These are phyloP conservation scores for Ogataea philodendri DNA, from an alignment of 805 yeast species.

Conservation along the genomic window DNA sequence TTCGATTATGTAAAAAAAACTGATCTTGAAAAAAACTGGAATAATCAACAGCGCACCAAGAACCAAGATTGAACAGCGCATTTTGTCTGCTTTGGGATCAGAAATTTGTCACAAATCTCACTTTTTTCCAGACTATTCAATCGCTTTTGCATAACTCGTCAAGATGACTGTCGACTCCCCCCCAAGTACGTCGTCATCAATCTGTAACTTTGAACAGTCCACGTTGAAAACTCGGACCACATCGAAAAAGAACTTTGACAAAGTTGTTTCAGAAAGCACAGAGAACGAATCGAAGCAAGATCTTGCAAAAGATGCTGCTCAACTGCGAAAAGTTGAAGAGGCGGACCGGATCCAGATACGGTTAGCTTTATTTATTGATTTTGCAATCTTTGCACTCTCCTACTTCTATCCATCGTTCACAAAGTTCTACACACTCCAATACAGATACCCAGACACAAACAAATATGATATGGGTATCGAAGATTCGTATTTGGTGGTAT, in stretches of 20 bases:
- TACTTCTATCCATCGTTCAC: constrained; percentile 26
- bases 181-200: constrained; percentile 9
- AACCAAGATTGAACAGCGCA: not conserved
- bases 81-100: constrained; percentile 1
- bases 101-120: not conserved
- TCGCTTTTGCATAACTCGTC: constrained; percentile 6
- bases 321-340: constrained; percentile 14
- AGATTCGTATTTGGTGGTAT: constrained; percentile 52
- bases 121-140: not conserved
- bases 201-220: constrained; percentile 9
- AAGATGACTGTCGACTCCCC: constrained; percentile 17
- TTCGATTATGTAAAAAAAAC: constrained; percentile 8
- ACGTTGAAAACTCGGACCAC: constrained; percentile 8
- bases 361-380: constrained; percentile 19
- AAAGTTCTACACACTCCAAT: constrained; percentile 43
- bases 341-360: constrained; percentile 23
- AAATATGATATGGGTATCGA: constrained; percentile 55
- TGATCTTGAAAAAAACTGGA: constrained; percentile 7
- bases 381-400: constrained; percentile 18
- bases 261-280: not conserved
- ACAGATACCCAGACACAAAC: constrained; percentile 30
- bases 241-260: constrained; percentile 6
- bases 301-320: not conserved
- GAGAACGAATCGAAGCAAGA: not conserved
- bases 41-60: constrained; percentile 9